phyloP scores from a whole-genome alignment of 2,329 filamentous ascomycete genomes.

The Colletotrichum sidae region DNA sequence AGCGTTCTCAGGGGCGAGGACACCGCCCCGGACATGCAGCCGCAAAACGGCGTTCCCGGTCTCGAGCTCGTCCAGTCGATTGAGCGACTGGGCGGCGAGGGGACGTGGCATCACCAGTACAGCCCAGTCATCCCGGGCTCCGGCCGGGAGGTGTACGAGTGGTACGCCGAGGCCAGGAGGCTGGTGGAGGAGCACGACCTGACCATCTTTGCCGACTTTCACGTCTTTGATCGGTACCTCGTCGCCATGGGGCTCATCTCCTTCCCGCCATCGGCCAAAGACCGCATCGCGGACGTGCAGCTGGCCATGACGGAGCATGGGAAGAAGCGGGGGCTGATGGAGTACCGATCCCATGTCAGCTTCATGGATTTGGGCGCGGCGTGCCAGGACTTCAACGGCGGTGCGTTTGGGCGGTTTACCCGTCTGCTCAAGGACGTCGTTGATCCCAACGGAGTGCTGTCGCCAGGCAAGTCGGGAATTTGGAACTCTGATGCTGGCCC shows the following conservation, averaged over 20 bases:
- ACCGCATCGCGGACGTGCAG: conserved; percentile 2
- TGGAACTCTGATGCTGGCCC: conserved; percentile 40
- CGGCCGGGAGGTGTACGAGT: not conserved
- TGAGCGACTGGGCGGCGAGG: not conserved
- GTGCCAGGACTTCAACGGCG: conserved; percentile 52
- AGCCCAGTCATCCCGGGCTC: not conserved
- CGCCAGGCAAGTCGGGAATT: conserved; percentile 53
- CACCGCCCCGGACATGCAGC: conserved; percentile 16
- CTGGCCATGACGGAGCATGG: conserved; percentile 39
- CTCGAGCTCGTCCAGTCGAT: not conserved
- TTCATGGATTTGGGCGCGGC: conserved; percentile 49
- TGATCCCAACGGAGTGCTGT: conserved; percentile 51
- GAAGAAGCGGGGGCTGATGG: conserved; percentile 5
- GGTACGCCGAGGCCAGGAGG: conserved; percentile 9
- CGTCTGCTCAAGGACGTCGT: conserved; percentile 53
- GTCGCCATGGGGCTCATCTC: conserved; percentile 27
- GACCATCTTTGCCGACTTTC: conserved; percentile 34
- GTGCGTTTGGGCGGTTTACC: conserved; percentile 52
- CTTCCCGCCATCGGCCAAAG: not conserved
- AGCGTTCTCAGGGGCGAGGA: conserved; percentile 16
- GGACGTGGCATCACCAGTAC: not conserved
- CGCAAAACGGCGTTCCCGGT: conserved; percentile 23
- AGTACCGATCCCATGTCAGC: conserved; percentile 11
- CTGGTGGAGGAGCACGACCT: conserved; percentile 12
- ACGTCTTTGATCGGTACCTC: conserved; percentile 36